These are phyloP conservation scores for Neurospora sp. DNA, from an alignment of 495 filamentous ascomycete genomes.

Conservation along the genomic window DNA sequence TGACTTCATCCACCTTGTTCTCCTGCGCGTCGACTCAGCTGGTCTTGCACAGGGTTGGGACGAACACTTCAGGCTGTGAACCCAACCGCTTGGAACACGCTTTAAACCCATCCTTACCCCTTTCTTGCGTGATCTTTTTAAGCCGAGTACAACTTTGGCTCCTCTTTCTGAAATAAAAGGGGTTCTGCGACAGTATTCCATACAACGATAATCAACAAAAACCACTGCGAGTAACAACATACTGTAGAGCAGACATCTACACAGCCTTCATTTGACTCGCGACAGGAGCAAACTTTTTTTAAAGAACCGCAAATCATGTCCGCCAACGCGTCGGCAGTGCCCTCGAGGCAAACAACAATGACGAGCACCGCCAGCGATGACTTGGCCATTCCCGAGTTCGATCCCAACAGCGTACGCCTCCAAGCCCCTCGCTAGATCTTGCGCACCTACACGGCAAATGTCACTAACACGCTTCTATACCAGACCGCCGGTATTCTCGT, in stretches of 20 bases:
- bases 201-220: neutral
- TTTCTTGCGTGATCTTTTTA: neutral
- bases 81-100: neutral
- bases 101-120: neutral
- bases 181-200: neutral
- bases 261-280: neutral
- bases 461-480: neutral
- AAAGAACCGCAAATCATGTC: neutral
- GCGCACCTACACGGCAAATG: neutral
- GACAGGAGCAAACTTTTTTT: neutral
- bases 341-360: slow-evolving; percentile 46
- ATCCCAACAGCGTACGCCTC: slow-evolving; percentile 60
- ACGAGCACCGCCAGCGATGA: slow-evolving; percentile 41
- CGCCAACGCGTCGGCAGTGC: slow-evolving; percentile 22
- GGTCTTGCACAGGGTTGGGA: neutral
- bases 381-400: slow-evolving; percentile 57
- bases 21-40: neutral
- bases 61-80: neutral
- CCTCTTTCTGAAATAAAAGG: neutral
- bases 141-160: neutral
- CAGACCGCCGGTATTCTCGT: slow-evolving; percentile 67
- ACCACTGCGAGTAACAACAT: neutral
- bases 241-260: neutral
- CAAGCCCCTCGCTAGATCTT: neutral
- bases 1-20: neutral